Conservation (phyloP, 306 rosid species). For the Sophora flavescens region DNA sequence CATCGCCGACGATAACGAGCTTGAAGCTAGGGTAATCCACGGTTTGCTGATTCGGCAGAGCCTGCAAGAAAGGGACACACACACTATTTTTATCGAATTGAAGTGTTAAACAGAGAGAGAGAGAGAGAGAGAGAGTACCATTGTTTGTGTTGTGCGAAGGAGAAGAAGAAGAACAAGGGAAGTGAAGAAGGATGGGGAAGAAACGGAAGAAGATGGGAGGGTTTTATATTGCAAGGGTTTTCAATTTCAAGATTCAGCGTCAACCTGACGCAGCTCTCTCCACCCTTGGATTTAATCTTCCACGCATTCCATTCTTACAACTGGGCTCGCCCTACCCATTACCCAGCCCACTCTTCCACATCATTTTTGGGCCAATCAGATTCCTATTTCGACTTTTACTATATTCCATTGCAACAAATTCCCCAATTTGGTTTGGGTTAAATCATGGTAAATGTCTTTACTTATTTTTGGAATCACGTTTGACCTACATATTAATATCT, state of each 20-base stretch:
- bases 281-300: slow-evolving; percentile 52
- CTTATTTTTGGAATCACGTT: no score
- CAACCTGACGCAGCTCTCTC: slow-evolving; percentile 50
- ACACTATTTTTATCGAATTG: not conserved
- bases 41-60: slow-evolving; percentile 82
- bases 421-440: no score
- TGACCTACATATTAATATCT: no score
- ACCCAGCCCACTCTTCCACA: not conserved
- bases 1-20: slow-evolving; percentile 89
- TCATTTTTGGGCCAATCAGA: no score
- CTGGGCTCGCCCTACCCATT: not conserved
- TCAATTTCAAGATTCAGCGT: no score
- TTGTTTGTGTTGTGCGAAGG: not conserved
- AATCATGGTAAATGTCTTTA: no score
- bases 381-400: no score
- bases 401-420: no score
- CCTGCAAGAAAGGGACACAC: slow-evolving; percentile 40
- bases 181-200: not conserved
- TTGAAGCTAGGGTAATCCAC: slow-evolving; percentile 86
- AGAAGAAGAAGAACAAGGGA: not conserved
- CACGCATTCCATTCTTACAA: not conserved
- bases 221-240: no score
- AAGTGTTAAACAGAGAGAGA: no score
- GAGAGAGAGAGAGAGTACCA: slow-evolving; percentile 3
- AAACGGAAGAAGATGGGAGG: no score